phyloP scores from a whole-genome alignment of 2,329 filamentous ascomycete genomes.

The Ophiostoma sp. region DNA sequence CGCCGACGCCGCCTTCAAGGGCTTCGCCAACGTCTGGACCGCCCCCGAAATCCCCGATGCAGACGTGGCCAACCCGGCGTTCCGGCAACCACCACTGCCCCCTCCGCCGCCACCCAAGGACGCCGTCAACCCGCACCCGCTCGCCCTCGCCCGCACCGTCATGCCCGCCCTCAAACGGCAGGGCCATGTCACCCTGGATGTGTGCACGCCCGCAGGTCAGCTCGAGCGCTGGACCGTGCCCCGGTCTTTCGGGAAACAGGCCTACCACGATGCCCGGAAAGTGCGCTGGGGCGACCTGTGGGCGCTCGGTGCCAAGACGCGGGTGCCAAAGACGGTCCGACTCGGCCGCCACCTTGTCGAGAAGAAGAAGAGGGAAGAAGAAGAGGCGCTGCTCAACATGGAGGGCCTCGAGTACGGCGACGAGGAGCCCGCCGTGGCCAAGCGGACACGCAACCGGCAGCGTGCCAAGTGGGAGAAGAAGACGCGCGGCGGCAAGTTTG shows the following conservation, averaged over 20 bases:
- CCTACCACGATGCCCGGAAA: conserved; percentile 92
- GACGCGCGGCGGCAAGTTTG: conserved; percentile 12
- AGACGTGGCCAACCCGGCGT: not conserved
- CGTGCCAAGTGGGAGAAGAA: conserved; percentile 16
- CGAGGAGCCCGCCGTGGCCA: not conserved
- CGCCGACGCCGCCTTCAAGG: conserved; percentile 63
- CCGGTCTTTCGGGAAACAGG: conserved; percentile 73
- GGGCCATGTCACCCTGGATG: conserved; percentile 83
- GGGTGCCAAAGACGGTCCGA: conserved; percentile 61
- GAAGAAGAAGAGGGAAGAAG: not conserved
- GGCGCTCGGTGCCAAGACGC: conserved; percentile 90
- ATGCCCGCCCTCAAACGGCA: conserved; percentile 81
- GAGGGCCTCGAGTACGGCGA: not conserved
- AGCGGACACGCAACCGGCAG: not conserved
- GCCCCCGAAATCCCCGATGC: not conserved
- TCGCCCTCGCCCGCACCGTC: conserved; percentile 75
- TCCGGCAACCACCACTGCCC: conserved; percentile 47
- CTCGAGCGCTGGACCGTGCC: conserved; percentile 95
- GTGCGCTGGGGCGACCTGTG: conserved; percentile 89
- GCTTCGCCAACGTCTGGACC: not conserved
- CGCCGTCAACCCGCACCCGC: conserved; percentile 49
- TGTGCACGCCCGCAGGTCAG: conserved; percentile 82
- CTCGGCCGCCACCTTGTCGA: conserved; percentile 36
- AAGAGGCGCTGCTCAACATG: not conserved
- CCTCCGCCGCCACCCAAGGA: conserved; percentile 53